Evolutionary conservation across 495 filamentous ascomycete species (phyloP).

Genomic region (Diplogelasinospora grovesii): DNA sequence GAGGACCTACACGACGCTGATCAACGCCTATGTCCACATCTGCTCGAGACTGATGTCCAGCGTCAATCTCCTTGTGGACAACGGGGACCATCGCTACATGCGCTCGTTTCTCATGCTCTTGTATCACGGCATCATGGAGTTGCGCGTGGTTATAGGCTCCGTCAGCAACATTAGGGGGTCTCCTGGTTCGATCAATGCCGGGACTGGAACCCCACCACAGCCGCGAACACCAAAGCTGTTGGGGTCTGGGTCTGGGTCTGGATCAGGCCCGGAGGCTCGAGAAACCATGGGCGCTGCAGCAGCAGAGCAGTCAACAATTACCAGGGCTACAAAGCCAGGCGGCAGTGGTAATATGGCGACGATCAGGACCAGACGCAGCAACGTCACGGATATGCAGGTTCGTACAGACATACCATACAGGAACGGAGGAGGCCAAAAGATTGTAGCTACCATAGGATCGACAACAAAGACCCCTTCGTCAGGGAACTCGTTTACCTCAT

Average conservation of each 20-base stretch:
- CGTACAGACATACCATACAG: constrained; percentile 20
- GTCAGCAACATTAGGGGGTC: too few relatives aligned
- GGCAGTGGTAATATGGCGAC: too few relatives aligned
- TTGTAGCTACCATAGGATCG: neutral
- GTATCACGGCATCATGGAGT: constrained; percentile 69
- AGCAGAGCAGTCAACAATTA: neutral
- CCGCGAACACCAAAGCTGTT: too few relatives aligned
- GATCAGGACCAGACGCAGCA: too few relatives aligned
- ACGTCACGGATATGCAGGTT: too few relatives aligned
- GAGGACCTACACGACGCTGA: constrained; percentile 55
- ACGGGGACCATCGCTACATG: constrained; percentile 67
- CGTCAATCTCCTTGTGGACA: constrained; percentile 58
- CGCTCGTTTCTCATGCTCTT: constrained; percentile 70
- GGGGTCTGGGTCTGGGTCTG: too few relatives aligned
- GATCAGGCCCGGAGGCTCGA: too few relatives aligned
- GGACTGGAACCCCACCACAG: too few relatives aligned
- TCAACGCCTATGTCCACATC: constrained; percentile 67
- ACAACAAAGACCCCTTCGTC: constrained; percentile 55
- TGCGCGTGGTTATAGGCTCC: constrained; percentile 46
- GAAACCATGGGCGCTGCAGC: too few relatives aligned
- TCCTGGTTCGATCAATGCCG: too few relatives aligned
- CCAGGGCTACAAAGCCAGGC: constrained; percentile 2
- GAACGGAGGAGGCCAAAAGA: neutral
- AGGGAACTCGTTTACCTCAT: constrained; percentile 62
- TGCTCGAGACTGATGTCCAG: constrained; percentile 58